A percentile compares a stretch with the other conserved stretches of the same genome.
Evolutionary conservation across 495 filamentous ascomycete genomes (phyloP).

Genomic region (Penicillium lividum): DNA sequence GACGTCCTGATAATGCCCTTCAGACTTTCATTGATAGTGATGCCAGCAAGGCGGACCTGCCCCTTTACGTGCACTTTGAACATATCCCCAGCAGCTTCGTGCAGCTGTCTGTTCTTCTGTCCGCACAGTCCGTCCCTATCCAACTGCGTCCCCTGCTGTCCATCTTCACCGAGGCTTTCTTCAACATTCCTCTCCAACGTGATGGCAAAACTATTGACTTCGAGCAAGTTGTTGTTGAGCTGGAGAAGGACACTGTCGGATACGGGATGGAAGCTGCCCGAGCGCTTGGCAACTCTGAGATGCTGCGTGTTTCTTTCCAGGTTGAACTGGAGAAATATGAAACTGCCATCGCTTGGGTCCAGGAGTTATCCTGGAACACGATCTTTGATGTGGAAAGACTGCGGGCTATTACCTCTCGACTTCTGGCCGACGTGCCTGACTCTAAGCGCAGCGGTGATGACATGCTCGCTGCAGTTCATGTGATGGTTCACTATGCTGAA

Average conservation of each 20-base stretch:
- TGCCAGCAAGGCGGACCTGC: conserved; percentile 48
- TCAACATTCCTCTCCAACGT: conserved; percentile 82
- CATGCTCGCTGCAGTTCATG: conserved; percentile 68
- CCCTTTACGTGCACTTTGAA: conserved; percentile 97
- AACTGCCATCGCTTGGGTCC: conserved; percentile 79
- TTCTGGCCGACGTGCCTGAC: conserved; percentile 90
- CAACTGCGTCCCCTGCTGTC: conserved; percentile 78
- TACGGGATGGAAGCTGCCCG: conserved; percentile 69
- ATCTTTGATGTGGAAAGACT: conserved; percentile 84
- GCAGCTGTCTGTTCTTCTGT: conserved; percentile 72
- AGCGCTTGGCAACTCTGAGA: conserved; percentile 73
- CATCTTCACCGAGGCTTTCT: conserved; percentile 88
- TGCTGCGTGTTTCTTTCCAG: conserved; percentile 77
- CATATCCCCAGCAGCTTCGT: conserved; percentile 89
- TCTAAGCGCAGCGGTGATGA: conserved; percentile 83
- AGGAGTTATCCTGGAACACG: conserved; percentile 80
- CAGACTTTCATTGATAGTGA: conserved; percentile 78
- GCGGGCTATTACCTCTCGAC: conserved; percentile 78
- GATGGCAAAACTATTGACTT: conserved; percentile 80
- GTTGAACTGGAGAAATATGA: conserved; percentile 87
- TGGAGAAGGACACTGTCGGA: conserved; percentile 87
- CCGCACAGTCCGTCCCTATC: conserved; percentile 70
- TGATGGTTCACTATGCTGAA: conserved; percentile 72
- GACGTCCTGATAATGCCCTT: conserved; percentile 63
- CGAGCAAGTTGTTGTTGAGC: conserved; percentile 83